phyloP scores from a whole-genome alignment of 73 alveolate genomes.

The Paramecium sexaurelia region DNA sequence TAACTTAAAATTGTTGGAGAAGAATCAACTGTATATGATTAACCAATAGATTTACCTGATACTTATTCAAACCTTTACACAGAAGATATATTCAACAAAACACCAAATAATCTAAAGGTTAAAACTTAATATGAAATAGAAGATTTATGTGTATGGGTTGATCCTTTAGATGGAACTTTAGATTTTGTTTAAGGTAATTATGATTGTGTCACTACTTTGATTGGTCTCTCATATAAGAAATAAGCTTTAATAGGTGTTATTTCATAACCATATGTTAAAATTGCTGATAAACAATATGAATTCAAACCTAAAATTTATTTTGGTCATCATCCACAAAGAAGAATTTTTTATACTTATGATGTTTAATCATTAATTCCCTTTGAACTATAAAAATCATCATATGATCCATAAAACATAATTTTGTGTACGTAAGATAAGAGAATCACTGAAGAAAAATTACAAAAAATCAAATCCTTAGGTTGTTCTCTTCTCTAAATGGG shows the following conservation, averaged over 20 bases:
- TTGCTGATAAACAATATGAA: not conserved
- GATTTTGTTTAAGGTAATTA: conserved; percentile 82
- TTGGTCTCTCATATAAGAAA: conserved; percentile 73
- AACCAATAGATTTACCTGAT: conserved; percentile 39
- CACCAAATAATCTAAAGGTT: not conserved
- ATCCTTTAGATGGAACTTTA: conserved; percentile 93
- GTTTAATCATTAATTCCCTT: conserved; percentile 2
- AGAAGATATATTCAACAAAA: conserved; percentile 22
- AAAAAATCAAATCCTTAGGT: conserved; percentile 36
- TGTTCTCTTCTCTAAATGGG: conserved; percentile 53
- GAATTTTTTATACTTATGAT: conserved; percentile 44
- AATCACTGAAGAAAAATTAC: conserved; percentile 26
- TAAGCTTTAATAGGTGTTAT: conserved; percentile 67
- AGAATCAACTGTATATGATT: conserved; percentile 35
- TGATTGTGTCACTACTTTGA: conserved; percentile 81
- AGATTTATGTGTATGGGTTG: conserved; percentile 88
- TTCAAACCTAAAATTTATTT: conserved; percentile 59
- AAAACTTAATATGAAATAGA: conserved; percentile 53
- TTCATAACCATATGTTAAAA: conserved; percentile 41
- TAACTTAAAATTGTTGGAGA: conserved; percentile 68
- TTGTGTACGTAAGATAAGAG: conserved; percentile 16
- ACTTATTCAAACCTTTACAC: not conserved
- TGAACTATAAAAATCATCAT: not conserved
- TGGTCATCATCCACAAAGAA: conserved; percentile 46
- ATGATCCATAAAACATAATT: not conserved